These are phyloP conservation scores for Zygosaccharomyces bisporus DNA, from an alignment of 805 yeast species.

Conservation along the genomic window DNA sequence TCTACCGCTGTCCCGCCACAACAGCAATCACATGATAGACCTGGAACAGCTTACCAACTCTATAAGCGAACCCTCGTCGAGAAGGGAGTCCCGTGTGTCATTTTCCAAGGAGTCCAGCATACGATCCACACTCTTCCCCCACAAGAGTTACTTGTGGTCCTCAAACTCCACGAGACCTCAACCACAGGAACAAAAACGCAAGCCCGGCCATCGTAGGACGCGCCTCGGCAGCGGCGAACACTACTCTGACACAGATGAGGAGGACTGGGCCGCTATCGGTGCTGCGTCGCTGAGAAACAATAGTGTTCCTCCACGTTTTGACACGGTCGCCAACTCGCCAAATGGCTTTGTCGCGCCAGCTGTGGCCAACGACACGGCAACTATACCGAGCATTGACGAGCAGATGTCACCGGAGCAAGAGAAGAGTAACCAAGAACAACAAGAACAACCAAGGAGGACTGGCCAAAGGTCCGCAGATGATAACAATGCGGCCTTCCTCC, in stretches of 20 bases:
- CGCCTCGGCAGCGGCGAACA: constrained; percentile 4
- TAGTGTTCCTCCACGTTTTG: constrained; percentile 17
- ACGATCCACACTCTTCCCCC: constrained; percentile 29
- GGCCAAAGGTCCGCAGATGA: constrained; percentile 18
- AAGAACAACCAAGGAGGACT: constrained; percentile 7
- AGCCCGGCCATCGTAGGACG: not conserved
- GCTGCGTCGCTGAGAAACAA: constrained; percentile 57
- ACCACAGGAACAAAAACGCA: constrained; percentile 9
- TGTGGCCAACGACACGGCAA: constrained; percentile 8
- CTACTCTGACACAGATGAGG: constrained; percentile 85
- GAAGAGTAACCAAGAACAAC: constrained; percentile 2
- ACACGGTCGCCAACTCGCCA: constrained; percentile 19
- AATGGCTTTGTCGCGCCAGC: constrained; percentile 18
- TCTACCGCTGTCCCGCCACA: constrained; percentile 11
- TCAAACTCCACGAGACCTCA: constrained; percentile 13
- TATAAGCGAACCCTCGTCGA: constrained; percentile 20
- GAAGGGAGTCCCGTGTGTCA: constrained; percentile 39
- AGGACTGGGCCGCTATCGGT: constrained; percentile 92
- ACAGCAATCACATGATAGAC: constrained; percentile 15
- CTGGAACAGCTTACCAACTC: constrained; percentile 17
- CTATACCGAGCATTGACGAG: constrained; percentile 11
- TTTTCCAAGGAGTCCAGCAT: constrained; percentile 35
- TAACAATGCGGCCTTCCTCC: constrained; percentile 30
- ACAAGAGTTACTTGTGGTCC: constrained; percentile 17
- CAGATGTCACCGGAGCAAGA: constrained; percentile 14